Evolutionary conservation across 495 filamentous ascomycete species (phyloP).

Genomic region (Aspergillus nidulans): DNA sequence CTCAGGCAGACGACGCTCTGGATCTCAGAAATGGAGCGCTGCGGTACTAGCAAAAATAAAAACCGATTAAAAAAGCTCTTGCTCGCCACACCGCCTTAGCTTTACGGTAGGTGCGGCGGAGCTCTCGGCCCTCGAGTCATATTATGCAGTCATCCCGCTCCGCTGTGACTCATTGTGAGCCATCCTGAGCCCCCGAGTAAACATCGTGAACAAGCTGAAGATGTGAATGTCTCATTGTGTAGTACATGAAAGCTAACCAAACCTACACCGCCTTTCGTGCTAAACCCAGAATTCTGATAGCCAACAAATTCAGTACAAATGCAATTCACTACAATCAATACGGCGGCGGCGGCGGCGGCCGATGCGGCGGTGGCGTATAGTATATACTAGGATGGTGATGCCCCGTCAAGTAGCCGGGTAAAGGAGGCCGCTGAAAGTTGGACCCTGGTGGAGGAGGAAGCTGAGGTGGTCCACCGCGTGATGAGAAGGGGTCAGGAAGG

Average conservation of each 20-base stretch:
- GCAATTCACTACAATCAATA: slow-evolving; percentile 10
- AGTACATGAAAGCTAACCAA: slow-evolving; percentile 4
- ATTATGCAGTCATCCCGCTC: slow-evolving; percentile 1
- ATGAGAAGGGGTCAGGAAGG: slow-evolving; percentile 34
- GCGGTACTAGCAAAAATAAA: slow-evolving; percentile 5
- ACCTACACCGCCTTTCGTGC: background rate
- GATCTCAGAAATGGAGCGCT: background rate
- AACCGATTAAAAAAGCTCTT: slow-evolving; percentile 15
- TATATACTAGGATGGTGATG: slow-evolving; percentile 20
- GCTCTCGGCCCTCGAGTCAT: slow-evolving; percentile 13
- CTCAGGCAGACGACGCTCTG: background rate
- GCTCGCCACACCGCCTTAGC: slow-evolving; percentile 3
- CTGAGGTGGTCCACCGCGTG: slow-evolving; percentile 33
- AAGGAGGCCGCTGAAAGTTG: slow-evolving; percentile 34
- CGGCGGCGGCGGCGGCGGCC: slow-evolving; percentile 19
- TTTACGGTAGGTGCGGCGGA: slow-evolving; percentile 21
- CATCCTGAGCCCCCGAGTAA: slow-evolving; percentile 1
- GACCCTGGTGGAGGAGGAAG: slow-evolving; percentile 41
- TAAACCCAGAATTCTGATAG: slow-evolving; percentile 1
- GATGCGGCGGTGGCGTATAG: slow-evolving; percentile 20
- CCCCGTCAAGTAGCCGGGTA: slow-evolving; percentile 27
- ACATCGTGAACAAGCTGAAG: background rate
- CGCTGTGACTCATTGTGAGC: slow-evolving; percentile 19
- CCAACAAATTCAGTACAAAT: slow-evolving; percentile 9
- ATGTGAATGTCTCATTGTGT: slow-evolving; percentile 8